phyloP scores from a whole-genome alignment of 768 basidiomycete genomes.

The Paxillus involutus region DNA sequence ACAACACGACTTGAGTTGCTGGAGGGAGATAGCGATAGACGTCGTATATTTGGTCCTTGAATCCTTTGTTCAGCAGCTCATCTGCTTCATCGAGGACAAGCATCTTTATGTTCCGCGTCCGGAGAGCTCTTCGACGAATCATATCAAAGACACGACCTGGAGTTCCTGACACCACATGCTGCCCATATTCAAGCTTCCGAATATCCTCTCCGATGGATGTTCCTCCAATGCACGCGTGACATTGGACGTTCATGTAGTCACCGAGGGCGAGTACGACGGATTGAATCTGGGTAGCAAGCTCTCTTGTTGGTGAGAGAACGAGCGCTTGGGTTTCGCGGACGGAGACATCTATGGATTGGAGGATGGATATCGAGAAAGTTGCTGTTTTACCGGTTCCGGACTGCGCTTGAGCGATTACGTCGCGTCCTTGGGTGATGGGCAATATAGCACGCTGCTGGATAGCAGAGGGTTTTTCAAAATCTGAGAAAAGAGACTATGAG shows the following conservation, averaged over 20 bases:
- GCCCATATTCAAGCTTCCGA: constrained; percentile 94
- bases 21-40: constrained; percentile 97
- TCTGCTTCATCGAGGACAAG: constrained; percentile 94
- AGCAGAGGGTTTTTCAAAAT: constrained; percentile 98
- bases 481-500: constrained; percentile 34
- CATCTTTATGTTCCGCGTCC: constrained; percentile 98
- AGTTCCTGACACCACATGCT: constrained; percentile 96
- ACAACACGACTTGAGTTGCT: constrained; percentile 93
- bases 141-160: constrained; percentile 99
- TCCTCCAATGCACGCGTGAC: constrained; percentile 97
- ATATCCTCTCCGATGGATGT: constrained; percentile 98
- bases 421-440: constrained; percentile 92
- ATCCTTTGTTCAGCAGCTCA: constrained; percentile 94
- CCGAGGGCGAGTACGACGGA: constrained; percentile 94
- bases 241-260: constrained; percentile 99
- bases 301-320: constrained; percentile 96
- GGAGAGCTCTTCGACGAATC: constrained; percentile 91
- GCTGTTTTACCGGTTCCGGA: constrained; percentile 99
- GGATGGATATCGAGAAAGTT: constrained; percentile 96
- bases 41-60: constrained; percentile 99
- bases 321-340: constrained; percentile 95
- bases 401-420: constrained; percentile 99
- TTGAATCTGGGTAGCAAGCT: constrained; percentile 98
- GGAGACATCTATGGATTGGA: constrained; percentile 95
- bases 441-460: constrained; percentile 98